Conservation (phyloP, 257 asterid genomes). For the Leptodermis oblonga region DNA sequence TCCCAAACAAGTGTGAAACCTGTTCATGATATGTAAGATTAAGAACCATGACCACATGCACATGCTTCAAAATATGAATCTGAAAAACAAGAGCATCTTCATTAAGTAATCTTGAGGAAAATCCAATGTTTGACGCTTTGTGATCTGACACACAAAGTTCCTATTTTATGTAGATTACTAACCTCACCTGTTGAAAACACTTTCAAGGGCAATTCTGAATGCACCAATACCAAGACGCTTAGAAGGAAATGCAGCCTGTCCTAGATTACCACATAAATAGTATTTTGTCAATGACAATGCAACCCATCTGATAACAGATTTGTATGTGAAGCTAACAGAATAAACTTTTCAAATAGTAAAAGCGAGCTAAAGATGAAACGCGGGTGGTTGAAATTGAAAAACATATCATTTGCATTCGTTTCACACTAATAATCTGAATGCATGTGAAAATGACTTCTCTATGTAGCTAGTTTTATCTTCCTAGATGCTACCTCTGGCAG, state of each 20-base stretch:
- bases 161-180: not conserved
- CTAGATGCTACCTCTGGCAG: not conserved
- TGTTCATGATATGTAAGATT: slow-evolving; percentile 1
- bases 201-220: slow-evolving; percentile 59
- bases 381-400: not conserved
- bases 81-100: not conserved
- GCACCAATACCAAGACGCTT: slow-evolving; percentile 74
- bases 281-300: slow-evolving; percentile 12
- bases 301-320: slow-evolving; percentile 9
- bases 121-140: not conserved
- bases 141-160: not conserved
- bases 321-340: not conserved
- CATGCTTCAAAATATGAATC: not conserved
- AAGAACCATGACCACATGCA: not conserved
- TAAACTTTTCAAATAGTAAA: not conserved
- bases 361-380: slow-evolving; percentile 1
- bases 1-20: not conserved
- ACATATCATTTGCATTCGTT: not conserved
- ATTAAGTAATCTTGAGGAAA: not conserved
- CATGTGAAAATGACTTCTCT: not conserved
- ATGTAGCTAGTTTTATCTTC: not conserved
- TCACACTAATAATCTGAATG: not conserved
- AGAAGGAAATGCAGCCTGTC: slow-evolving; percentile 62
- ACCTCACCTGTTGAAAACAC: slow-evolving; percentile 54
- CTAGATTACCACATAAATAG: slow-evolving; percentile 9